Conservation (phyloP, 192 early-diverging fungal genomes). For the Bifiguratus adelaidae region DNA sequence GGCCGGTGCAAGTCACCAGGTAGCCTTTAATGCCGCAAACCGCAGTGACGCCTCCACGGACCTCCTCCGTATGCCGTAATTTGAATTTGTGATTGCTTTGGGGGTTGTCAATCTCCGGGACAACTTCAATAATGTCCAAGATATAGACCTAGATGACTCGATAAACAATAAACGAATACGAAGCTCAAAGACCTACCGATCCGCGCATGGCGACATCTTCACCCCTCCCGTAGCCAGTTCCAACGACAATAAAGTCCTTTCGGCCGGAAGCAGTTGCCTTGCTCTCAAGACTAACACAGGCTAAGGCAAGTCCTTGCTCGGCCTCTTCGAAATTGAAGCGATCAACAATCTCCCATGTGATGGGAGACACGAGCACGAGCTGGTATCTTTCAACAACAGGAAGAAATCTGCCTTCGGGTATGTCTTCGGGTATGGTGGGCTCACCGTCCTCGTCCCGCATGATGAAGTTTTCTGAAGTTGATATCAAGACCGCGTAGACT, state of each 20-base stretch:
- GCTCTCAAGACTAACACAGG: conserved; percentile 71
- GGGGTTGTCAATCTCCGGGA: conserved; percentile 89
- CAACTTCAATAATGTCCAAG: conserved; percentile 94
- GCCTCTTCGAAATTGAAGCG: conserved; percentile 52
- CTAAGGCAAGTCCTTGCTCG: conserved; percentile 74
- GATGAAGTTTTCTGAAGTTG: conserved; percentile 48
- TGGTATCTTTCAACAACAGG: conserved; percentile 54
- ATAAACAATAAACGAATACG: neutral
- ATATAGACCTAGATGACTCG: conserved; percentile 56
- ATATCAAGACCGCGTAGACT: conserved; percentile 71
- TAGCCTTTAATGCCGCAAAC: conserved; percentile 80
- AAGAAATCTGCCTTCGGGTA: conserved; percentile 28
- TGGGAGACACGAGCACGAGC: conserved; percentile 84
- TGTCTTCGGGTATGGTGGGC: too few species aligned
- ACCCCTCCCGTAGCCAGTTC: conserved; percentile 76
- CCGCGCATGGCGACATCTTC: conserved; percentile 90
- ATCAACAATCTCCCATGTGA: conserved; percentile 93
- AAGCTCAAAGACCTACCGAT: conserved; percentile 34
- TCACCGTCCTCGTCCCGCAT: conserved; percentile 59
- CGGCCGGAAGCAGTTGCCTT: conserved; percentile 77
- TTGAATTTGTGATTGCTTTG: conserved; percentile 92
- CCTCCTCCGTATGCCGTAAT: conserved; percentile 66
- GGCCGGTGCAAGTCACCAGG: conserved; percentile 76
- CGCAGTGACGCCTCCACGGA: conserved; percentile 80
- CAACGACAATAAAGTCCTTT: conserved; percentile 79